phyloP scores from a whole-genome alignment of 371 early-diverging fungal species.

The Syncephalastrum sp. region DNA sequence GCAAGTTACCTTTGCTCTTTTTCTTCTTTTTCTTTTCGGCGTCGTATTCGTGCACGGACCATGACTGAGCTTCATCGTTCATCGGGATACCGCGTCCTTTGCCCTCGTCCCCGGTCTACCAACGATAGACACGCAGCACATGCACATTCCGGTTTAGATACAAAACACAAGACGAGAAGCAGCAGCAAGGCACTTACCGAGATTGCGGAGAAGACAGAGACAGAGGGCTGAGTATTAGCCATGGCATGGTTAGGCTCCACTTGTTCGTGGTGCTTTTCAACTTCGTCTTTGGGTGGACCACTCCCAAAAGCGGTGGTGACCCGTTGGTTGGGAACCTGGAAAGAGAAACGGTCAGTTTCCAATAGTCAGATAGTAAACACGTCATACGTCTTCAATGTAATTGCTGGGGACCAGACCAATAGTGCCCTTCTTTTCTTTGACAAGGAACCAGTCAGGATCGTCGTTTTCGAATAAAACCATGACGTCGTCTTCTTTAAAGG shows the following conservation, averaged over 20 bases:
- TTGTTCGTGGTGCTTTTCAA: constrained; percentile 2
- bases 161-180: too few relatives aligned
- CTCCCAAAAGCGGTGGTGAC: background rate
- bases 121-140: background rate
- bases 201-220: constrained; percentile 17
- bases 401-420: constrained; percentile 76
- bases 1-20: constrained; percentile 69
- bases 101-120: constrained; percentile 2
- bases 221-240: constrained; percentile 13
- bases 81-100: background rate
- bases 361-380: background rate
- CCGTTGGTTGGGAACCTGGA: constrained; percentile 9
- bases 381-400: constrained; percentile 66
- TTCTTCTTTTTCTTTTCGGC: constrained; percentile 76
- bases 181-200: constrained; percentile 8
- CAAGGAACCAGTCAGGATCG: constrained; percentile 81
- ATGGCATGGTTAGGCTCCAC: background rate
- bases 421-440: constrained; percentile 46
- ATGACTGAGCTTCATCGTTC: constrained; percentile 41
- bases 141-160: background rate
- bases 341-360: background rate
- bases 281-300: background rate
- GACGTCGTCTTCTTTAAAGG: constrained; percentile 71
- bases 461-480: constrained; percentile 70
- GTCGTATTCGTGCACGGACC: constrained; percentile 57